Base-by-base conservation (phyloP, 2,329 filamentous ascomycete species). In the Ophiognomonia clavigignenti-juglandacearum region DNA sequence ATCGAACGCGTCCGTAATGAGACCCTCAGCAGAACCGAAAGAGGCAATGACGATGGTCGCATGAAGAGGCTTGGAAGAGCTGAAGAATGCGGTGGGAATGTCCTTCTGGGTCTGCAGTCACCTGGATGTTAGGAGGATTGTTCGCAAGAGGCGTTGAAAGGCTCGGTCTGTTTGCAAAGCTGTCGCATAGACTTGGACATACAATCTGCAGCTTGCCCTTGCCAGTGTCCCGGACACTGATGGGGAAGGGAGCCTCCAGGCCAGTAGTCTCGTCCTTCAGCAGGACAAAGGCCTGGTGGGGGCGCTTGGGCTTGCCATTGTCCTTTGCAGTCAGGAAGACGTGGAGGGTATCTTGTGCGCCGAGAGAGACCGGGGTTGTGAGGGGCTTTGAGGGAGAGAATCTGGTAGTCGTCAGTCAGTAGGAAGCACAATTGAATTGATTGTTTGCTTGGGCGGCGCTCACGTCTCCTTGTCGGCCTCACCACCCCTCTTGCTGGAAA, bases 221-320 rank as follows among this genome's bases (percentile, higher is more conserved):
- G 56, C 93, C 93, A 59, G 77, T 89, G 9, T 93, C 87, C 72
- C 95, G 96, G 39, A 95, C 72, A 10, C 72, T 83, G 58, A 98
- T 76, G 2, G 90, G 82, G 60, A 92, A 96, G 1, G 91, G 90
- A 20, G 90, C 84, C 66, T 97, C 91, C 39, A 98, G 74, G 29
- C 88, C 88, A 10, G 83, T 84, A 11, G 75, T 71, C 10, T 77
- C 71, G 57, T 97, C 90, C 58, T 80, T 83, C 48, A 98, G 69
- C 14, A 93, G 76, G 45, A 98, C 75, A 72, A 96, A 96, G 6
- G 90, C 90, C 69, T 98, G 93, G 68, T 98, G 93, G 57, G 93
- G 89, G 55, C 87, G 82, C 75, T 90, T 92, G 39, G 80, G 77
- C 57, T 82, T 84, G 67, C 83, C 82, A 62, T 80, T 83, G 61